phyloP scores from a whole-genome alignment of 2,329 filamentous ascomycete species.

The Pseudogymnoascus sp. region DNA sequence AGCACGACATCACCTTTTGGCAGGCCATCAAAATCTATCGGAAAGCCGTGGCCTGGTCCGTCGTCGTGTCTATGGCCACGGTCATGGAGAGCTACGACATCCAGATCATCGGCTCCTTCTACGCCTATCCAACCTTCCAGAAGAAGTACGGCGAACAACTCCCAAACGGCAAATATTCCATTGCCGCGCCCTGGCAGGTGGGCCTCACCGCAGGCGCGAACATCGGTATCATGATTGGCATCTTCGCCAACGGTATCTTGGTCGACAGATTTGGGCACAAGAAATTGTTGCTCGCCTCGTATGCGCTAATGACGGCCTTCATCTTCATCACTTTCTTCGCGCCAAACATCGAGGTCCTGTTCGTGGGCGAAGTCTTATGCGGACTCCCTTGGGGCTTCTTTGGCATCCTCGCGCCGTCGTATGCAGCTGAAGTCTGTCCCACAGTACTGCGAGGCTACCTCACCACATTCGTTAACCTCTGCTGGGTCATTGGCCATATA shows the following conservation, averaged over 20 bases:
- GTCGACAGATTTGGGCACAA: constrained; percentile 47
- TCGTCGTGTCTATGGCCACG: constrained; percentile 82
- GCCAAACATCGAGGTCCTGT: constrained; percentile 39
- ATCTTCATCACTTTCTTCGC: constrained; percentile 48
- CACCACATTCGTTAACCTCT: constrained; percentile 51
- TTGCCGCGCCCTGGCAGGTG: constrained; percentile 30
- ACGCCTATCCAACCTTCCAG: constrained; percentile 29
- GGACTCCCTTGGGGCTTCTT: constrained; percentile 46
- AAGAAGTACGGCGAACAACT: constrained; percentile 33
- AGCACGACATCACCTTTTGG: constrained; percentile 64
- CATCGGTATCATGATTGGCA: constrained; percentile 38
- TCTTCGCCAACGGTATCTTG: constrained; percentile 42
- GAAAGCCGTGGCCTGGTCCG: constrained; percentile 76
- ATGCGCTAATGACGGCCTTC: constrained; percentile 40
- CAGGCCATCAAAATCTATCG: constrained; percentile 79
- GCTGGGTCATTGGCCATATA: constrained; percentile 48
- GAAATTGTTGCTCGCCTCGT: constrained; percentile 43
- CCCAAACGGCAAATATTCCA: constrained; percentile 26
- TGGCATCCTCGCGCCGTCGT: constrained; percentile 36
- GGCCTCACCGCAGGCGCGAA: constrained; percentile 27
- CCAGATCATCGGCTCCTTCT: constrained; percentile 75
- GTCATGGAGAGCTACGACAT: constrained; percentile 89
- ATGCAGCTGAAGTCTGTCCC: constrained; percentile 47
- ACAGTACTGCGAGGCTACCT: constrained; percentile 50
- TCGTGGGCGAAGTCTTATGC: constrained; percentile 46